Conservation (phyloP, 139 green algal genomes). For the Picochlorum costavermella region DNA sequence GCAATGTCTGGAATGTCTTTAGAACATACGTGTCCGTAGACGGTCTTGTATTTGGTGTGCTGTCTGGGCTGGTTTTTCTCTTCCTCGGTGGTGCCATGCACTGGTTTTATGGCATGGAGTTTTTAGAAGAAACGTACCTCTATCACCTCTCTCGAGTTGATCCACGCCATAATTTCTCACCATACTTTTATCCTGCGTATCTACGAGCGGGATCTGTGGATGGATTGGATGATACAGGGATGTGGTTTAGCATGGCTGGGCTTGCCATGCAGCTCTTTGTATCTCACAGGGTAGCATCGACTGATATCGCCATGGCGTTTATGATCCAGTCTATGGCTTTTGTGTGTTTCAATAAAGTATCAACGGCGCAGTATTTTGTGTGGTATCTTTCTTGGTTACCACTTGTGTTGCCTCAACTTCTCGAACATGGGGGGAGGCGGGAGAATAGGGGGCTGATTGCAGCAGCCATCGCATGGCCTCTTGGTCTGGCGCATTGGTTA, state of each 20-base stretch:
- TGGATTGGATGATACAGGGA: not conserved
- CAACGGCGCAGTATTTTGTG: slow-evolving; percentile 94
- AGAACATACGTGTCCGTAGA: not conserved
- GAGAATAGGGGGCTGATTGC: slow-evolving; percentile 14
- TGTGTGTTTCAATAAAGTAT: slow-evolving; percentile 88
- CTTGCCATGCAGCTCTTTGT: slow-evolving; percentile 13
- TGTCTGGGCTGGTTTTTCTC: slow-evolving; percentile 32
- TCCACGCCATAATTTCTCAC: slow-evolving; percentile 89
- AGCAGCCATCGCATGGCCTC: slow-evolving; percentile 31
- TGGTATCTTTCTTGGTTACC: slow-evolving; percentile 87
- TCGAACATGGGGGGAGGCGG: slow-evolving; percentile 4
- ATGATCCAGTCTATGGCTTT: slow-evolving; percentile 75
- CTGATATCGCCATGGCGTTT: slow-evolving; percentile 37
- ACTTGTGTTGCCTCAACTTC: slow-evolving; percentile 48
- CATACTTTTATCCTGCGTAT: slow-evolving; percentile 79
- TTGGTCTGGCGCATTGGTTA: slow-evolving; percentile 65
- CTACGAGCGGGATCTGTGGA: slow-evolving; percentile 19
- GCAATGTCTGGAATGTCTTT: not conserved
- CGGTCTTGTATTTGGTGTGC: slow-evolving; percentile 1
- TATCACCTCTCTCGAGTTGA: slow-evolving; percentile 73
- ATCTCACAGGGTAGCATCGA: slow-evolving; percentile 8
- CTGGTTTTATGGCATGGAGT: slow-evolving; percentile 51
- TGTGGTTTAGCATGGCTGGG: not conserved
- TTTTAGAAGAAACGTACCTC: slow-evolving; percentile 74
- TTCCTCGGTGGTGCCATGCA: slow-evolving; percentile 44